Base-by-base conservation (phyloP, 148 eudicot species). In the Cornus controversa region DNA sequence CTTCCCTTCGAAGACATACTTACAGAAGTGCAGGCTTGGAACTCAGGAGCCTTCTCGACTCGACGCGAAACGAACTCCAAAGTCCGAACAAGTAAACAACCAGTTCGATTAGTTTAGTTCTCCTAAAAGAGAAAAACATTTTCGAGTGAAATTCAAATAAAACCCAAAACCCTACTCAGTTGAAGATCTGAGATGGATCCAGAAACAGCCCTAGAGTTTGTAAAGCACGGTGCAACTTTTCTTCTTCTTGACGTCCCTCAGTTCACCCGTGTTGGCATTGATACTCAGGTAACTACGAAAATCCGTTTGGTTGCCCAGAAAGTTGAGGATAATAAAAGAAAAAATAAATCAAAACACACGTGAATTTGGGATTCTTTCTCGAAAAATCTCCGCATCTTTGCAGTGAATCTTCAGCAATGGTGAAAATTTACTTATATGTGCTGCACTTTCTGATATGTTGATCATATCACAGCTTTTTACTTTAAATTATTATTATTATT, bases 161-260 rank as follows among this genome's bases (percentile, higher is more conserved):
- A 73, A n/a, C n/a, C 53, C 67, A 7, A 31, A 58, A n/a, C 47
- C 29, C 54, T 62, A 10, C 11, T 23, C 16, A 27, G 9, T 37
- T 74, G 68, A 24, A 10, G n/a, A 34, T n/a, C 76, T 36, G 31
- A 23, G 36, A 95, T 95, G 99, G 99, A 95, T 40, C 79, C 82
- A 78, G 93, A 90, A 37, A 84, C 79, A 73, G 96, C 94, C 9
- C 76, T 86, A 69, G 92, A 86, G 67, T 57, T 93, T 4, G 97
- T 91, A 6, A 91, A 91, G 77, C 83, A 87, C 13, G 93, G 97
- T 71, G 88, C 91, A 3, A 84, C 94, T 42, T 92, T 95, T 36
- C 87, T 95, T 20, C 80, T 91, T 3, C 94, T 95, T 23, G 90
- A 93, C 69, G 97, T 95, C 79, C 99, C 99, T 50, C 97, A 84